Conservation (phyloP, 1,284 basidiomycete genomes). For the Termitomyces sp. region DNA sequence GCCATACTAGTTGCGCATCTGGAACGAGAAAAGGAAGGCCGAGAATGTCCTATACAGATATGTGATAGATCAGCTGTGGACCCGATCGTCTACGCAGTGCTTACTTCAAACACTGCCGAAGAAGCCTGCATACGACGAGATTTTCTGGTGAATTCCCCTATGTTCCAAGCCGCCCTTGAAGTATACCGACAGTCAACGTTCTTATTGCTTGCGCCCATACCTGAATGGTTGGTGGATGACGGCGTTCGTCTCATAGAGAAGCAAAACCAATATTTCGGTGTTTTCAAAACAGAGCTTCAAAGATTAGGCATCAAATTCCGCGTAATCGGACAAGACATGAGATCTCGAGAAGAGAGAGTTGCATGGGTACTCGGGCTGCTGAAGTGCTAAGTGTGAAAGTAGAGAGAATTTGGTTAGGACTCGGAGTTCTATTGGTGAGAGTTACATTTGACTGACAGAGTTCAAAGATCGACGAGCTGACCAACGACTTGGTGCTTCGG, state of each 20-base stretch:
- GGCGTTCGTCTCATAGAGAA: constrained; percentile 53
- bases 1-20: constrained; percentile 55
- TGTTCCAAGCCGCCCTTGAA: constrained; percentile 37
- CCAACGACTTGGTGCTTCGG: background rate
- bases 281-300: constrained; percentile 35
- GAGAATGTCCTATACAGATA: constrained; percentile 31
- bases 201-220: constrained; percentile 49
- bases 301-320: constrained; percentile 42
- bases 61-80: constrained; percentile 62
- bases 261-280: constrained; percentile 35
- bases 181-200: constrained; percentile 40
- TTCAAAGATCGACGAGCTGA: background rate
- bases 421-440: background rate
- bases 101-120: constrained; percentile 33
- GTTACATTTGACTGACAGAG: background rate
- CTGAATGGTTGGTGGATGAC: constrained; percentile 58
- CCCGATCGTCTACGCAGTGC: constrained; percentile 53
- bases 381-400: background rate
- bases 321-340: constrained; percentile 40
- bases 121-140: constrained; percentile 32
- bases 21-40: constrained; percentile 33
- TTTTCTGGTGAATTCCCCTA: constrained; percentile 29
- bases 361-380: constrained; percentile 17
- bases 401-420: no score
- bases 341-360: constrained; percentile 28